phyloP scores from a whole-genome alignment of 768 basidiomycete species.

The Tricholoma hemisulphureum region DNA sequence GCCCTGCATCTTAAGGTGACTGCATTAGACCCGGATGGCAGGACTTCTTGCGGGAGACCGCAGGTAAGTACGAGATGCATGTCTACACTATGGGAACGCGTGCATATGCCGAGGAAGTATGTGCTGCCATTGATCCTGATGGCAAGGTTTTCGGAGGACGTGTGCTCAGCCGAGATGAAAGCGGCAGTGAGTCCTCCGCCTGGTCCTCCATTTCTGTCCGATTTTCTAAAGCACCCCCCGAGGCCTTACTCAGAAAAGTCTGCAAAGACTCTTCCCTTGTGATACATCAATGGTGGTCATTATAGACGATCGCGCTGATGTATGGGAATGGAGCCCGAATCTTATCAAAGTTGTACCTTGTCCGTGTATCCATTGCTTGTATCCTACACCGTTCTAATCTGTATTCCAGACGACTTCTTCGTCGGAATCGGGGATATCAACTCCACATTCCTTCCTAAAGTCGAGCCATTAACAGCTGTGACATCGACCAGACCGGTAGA shows the following conservation, averaged over 20 bases:
- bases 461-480: slow-evolving; percentile 50
- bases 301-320: slow-evolving; percentile 97
- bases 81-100: slow-evolving; percentile 99
- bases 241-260: slow-evolving; percentile 90
- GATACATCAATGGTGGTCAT: slow-evolving; percentile 99
- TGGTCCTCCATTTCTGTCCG: neutral
- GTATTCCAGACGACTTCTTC: slow-evolving; percentile 85
- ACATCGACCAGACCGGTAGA: slow-evolving; percentile 24
- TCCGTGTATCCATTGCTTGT: slow-evolving; percentile 33
- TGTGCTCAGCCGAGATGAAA: slow-evolving; percentile 91
- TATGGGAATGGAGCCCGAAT: slow-evolving; percentile 98
- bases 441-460: slow-evolving; percentile 85
- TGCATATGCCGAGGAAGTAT: slow-evolving; percentile 94
- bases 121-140: slow-evolving; percentile 89
- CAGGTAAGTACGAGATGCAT: slow-evolving; percentile 93
- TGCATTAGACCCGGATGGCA: slow-evolving; percentile 72
- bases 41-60: slow-evolving; percentile 70
- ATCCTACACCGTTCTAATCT: slow-evolving; percentile 15
- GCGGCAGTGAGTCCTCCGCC: slow-evolving; percentile 70
- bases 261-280: slow-evolving; percentile 91
- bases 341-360: slow-evolving; percentile 96
- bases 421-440: slow-evolving; percentile 99
- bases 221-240: slow-evolving; percentile 14
- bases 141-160: slow-evolving; percentile 83
- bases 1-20: slow-evolving; percentile 10